Conservation (phyloP, 345 rosid species). For the Gossypium arboreum region DNA sequence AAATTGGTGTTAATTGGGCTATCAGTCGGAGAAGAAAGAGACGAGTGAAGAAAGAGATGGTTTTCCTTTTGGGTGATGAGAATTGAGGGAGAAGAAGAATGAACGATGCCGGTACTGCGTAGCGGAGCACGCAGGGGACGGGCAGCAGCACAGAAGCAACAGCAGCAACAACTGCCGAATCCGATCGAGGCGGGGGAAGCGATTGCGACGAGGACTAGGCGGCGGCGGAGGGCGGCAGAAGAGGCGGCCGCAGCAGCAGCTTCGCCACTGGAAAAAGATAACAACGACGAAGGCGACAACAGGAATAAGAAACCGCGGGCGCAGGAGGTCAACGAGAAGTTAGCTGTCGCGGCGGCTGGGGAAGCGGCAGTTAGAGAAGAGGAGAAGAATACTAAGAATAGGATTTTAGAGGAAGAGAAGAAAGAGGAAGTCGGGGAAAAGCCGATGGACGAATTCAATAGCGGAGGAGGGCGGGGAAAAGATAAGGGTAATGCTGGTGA, state of each 20-base stretch:
- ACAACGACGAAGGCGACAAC: neutral
- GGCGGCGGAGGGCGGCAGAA: constrained; percentile 49
- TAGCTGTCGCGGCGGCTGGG: constrained; percentile 25
- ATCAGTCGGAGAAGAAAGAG: neutral
- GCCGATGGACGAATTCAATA: constrained; percentile 35
- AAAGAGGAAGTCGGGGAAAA: constrained; percentile 43
- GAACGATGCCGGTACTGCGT: constrained; percentile 76
- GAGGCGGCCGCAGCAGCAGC: constrained; percentile 30
- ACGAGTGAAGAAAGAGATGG: neutral
- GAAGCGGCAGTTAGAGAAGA: constrained; percentile 23
- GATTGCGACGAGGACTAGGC: constrained; percentile 54
- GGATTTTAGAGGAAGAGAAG: constrained; percentile 19
- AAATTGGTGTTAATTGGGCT: neutral
- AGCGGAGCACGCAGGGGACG: constrained; percentile 58
- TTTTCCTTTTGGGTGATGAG: constrained; percentile 18
- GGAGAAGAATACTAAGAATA: constrained; percentile 1
- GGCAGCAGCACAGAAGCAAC: constrained; percentile 26
- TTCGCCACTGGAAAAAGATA: constrained; percentile 9
- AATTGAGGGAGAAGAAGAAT: constrained; percentile 32
- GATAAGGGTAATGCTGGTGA: constrained; percentile 45
- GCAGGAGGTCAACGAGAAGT: constrained; percentile 25
- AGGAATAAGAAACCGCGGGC: constrained; percentile 10
- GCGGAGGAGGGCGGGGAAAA: constrained; percentile 41
- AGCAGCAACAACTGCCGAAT: constrained; percentile 11
- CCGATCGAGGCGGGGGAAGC: constrained; percentile 43